Percentiles rank a stretch among this genome's conserved stretches.
phyloP scores from a whole-genome alignment of 2,329 filamentous ascomycete species.

The Apiospora kogelbergensis region DNA sequence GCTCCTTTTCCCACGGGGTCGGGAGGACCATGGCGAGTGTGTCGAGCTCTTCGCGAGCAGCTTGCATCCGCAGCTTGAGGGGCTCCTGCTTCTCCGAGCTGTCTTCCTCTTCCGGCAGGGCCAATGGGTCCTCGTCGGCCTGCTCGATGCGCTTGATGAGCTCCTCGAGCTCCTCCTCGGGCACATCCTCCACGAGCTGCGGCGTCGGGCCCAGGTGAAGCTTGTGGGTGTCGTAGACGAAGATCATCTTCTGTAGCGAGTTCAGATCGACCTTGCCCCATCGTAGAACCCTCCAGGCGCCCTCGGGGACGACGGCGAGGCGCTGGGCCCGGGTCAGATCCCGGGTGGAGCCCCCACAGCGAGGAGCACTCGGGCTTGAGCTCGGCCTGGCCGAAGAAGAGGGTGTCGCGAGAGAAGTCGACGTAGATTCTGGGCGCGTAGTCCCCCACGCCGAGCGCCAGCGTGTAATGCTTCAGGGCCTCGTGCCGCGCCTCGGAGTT shows the following conservation, averaged over 20 bases:
- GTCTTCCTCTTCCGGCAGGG: slow-evolving; percentile 7
- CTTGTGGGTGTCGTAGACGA: slow-evolving; percentile 30
- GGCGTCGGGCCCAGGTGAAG: slow-evolving; percentile 23
- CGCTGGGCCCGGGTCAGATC: slow-evolving; percentile 26
- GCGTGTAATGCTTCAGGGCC: slow-evolving; percentile 30
- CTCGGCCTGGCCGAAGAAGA: slow-evolving; percentile 31
- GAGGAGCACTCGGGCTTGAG: slow-evolving; percentile 27
- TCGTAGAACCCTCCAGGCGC: slow-evolving; percentile 30
- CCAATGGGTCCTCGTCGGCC: slow-evolving; percentile 12
- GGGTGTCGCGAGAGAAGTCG: slow-evolving; percentile 31
- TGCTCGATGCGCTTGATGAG: slow-evolving; percentile 22
- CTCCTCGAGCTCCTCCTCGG: slow-evolving; percentile 21
- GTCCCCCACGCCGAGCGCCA: slow-evolving; percentile 26
- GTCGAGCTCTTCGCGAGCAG: slow-evolving; percentile 30
- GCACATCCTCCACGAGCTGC: slow-evolving; percentile 27
- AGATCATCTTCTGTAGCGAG: slow-evolving; percentile 30
- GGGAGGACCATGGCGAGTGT: slow-evolving; percentile 31
- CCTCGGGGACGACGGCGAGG: slow-evolving; percentile 32
- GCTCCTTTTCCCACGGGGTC: slow-evolving; percentile 29
- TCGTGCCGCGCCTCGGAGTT: slow-evolving; percentile 32
- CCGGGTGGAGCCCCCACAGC: slow-evolving; percentile 29
- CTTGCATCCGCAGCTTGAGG: slow-evolving; percentile 30
- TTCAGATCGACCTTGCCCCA: slow-evolving; percentile 27
- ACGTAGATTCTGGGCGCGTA: slow-evolving; percentile 28
- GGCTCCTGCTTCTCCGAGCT: not conserved